These are phyloP conservation scores for Cephalotrichum gorgonifer DNA, from an alignment of 2,329 filamentous ascomycete species.

Conservation along the genomic window DNA sequence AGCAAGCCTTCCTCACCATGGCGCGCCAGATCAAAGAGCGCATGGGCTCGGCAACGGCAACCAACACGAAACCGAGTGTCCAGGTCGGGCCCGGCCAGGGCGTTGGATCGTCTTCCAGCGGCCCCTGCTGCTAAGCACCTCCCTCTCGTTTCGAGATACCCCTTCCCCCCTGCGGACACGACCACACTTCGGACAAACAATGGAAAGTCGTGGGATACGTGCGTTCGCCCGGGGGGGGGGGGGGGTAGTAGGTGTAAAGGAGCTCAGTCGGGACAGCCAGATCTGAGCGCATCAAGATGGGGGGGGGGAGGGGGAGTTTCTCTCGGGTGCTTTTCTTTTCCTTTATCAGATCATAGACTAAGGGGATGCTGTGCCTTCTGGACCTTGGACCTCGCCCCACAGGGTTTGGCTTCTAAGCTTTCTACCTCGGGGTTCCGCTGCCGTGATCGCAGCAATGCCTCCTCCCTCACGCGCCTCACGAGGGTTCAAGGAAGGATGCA, in stretches of 20 bases:
- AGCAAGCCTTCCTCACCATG: conserved; percentile 99
- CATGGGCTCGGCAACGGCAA: conserved; percentile 90
- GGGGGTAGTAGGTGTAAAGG: conserved; percentile 5
- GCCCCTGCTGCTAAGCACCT: conserved; percentile 73
- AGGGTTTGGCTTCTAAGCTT: neutral
- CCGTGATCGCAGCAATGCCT: neutral
- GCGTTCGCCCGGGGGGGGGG: neutral
- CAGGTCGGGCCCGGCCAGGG: conserved; percentile 92
- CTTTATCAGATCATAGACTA: conserved; percentile 4
- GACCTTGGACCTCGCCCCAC: neutral
- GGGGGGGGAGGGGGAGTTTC: neutral
- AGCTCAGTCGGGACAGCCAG: neutral
- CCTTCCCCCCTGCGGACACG: neutral
- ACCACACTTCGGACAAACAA: neutral
- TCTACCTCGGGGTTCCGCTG: neutral
- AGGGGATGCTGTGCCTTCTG: neutral
- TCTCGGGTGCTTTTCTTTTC: neutral
- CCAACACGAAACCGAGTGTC: conserved; percentile 97
- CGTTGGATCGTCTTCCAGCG: conserved; percentile 75
- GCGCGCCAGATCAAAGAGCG: conserved; percentile 99
- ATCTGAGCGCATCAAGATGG: conserved; percentile 3
- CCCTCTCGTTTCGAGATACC: neutral
- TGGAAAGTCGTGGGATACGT: neutral
- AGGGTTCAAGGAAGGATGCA: neutral
- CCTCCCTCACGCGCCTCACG: neutral